Evolutionary conservation across 176 grass and related monocot genomes (phyloP), one percentile per base, ranked within the genome.

Genomic region (Microstegium vimineum): DNA sequence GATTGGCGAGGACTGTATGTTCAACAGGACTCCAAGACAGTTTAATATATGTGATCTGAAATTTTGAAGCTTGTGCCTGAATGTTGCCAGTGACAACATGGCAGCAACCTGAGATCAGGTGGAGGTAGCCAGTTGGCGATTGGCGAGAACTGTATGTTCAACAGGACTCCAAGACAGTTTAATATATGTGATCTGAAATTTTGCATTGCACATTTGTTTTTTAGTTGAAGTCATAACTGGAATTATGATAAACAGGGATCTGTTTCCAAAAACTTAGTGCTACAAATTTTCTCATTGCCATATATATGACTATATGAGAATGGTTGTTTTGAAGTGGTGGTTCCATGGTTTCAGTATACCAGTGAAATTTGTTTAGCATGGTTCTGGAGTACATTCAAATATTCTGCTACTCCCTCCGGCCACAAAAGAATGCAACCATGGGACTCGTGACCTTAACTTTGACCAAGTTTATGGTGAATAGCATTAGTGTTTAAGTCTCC

Each of bases 271-370:
- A 71, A 38, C 12, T 36, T 71, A 15, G 13, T 38, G 0, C 18
- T 27, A 10, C 23, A 79, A 31, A 30, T 18, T 76, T 22, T 73
- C 68, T 32, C 4, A 63, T 3, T 79, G 11, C 11, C 16, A 38
- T 38, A 40, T 52, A 26, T 79, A 51, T n/a, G n/a, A n/a, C n/a
- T n/a, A n/a, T n/a, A n/a, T 23, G 11, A 63, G 20, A 68, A 38
- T 52, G n/a, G 14, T 51, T 52, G 23, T 79, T 75, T 40, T 74
- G n/a, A 57, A 41, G 34, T 69, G 18, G 4, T 52, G 40, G 51
- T 81, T 40, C 35, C 9, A 26, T 81, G 70, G 18, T 73, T 65
- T 80, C 8, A 25, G 11, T 86, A 51, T 79, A 52, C 15, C 22
- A 7, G 14, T 66, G 10, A 43, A 42, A 52, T 68, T 68, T 68